Percentiles rank a stretch among this genome's conserved stretches.
Conservation (phyloP, 352 stramenopile genomes). For the Globisporangium polare region DNA sequence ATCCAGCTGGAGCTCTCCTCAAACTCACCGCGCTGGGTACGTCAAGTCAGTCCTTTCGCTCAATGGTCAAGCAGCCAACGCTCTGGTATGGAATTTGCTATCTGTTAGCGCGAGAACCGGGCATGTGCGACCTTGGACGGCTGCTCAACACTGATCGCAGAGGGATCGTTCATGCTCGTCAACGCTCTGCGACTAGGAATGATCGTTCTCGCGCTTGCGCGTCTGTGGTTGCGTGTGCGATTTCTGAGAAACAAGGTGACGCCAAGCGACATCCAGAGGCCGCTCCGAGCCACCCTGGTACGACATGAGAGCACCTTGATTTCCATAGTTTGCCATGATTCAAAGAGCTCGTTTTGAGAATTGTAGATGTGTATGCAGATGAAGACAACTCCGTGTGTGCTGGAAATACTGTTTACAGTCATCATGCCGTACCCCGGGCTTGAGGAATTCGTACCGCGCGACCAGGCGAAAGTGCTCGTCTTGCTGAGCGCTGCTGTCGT, state of each 20-base stretch:
- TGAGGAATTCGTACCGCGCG: conserved; percentile 25
- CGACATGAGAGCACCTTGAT: not conserved
- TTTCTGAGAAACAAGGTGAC: conserved; percentile 12
- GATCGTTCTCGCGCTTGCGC: conserved; percentile 15
- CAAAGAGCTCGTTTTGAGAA: not conserved
- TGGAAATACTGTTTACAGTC: conserved; percentile 31
- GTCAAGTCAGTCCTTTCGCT: not conserved
- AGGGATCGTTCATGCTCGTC: conserved; percentile 31
- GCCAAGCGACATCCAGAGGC: not conserved
- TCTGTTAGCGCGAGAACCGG: conserved; percentile 39
- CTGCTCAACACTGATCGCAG: conserved; percentile 33
- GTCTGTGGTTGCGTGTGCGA: conserved; percentile 22
- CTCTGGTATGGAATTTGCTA: not conserved
- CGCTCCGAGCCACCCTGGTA: conserved; percentile 2
- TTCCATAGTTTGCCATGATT: not conserved
- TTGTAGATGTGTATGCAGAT: conserved; percentile 5
- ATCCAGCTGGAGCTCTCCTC: conserved; percentile 12
- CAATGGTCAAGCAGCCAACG: not conserved
- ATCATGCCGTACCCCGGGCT: conserved; percentile 55
- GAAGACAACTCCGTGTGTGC: conserved; percentile 14
- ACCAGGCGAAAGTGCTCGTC: conserved; percentile 30
- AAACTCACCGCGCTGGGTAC: conserved; percentile 9
- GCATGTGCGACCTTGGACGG: conserved; percentile 20
- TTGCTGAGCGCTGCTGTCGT: conserved; percentile 37
- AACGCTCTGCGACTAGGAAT: conserved; percentile 32